A percentile compares a stretch with the other conserved stretches of the same genome.
Evolutionary conservation across 192 early-diverging fungal genomes (phyloP).

Genomic region (Gryganskiella cystojenkinii): DNA sequence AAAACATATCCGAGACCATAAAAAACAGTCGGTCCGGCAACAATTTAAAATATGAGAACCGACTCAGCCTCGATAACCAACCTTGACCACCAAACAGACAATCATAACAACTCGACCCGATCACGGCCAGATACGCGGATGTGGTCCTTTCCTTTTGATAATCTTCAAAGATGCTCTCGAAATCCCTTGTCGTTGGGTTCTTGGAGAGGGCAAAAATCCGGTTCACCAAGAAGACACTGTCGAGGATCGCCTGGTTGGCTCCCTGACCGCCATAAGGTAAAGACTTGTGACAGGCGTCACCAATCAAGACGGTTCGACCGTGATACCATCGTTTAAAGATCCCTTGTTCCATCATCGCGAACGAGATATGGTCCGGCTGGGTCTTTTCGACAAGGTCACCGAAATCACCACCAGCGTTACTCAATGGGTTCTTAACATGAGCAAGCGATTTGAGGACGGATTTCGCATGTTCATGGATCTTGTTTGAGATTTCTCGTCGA

Average conservation of each 20-base stretch:
- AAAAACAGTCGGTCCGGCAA: background rate
- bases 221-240: background rate
- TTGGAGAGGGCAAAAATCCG: background rate
- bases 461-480: constrained; percentile 6
- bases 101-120: background rate
- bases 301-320: constrained; percentile 17
- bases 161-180: background rate
- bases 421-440: constrained; percentile 6
- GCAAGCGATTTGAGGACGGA: background rate
- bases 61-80: background rate
- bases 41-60: constrained; percentile 3
- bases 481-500: background rate
- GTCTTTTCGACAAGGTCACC: constrained; percentile 12
- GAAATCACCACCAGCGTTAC: background rate
- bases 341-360: constrained; percentile 23
- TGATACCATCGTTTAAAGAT: constrained; percentile 23
- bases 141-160: background rate
- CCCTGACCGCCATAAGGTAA: constrained; percentile 15
- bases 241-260: constrained; percentile 15
- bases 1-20: constrained; percentile 2
- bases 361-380: background rate
- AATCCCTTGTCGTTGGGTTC: background rate
- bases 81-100: constrained; percentile 9
- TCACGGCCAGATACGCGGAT: background rate
- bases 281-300: constrained; percentile 23